phyloP scores from a whole-genome alignment of 306 rosid genomes.

The Ammopiptanthus mongolicus region DNA sequence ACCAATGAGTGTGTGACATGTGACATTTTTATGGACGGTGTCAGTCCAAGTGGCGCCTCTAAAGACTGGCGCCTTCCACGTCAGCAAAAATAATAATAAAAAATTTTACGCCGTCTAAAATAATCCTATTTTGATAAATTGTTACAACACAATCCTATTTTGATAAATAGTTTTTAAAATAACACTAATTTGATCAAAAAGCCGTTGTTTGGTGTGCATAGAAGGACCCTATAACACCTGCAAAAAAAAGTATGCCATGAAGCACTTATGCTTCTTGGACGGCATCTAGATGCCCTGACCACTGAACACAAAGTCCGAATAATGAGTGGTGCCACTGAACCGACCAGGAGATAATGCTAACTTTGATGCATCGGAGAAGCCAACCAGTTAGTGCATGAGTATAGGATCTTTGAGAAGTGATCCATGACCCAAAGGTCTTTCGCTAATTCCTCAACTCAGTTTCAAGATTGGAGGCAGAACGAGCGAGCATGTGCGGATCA shows the following conservation, averaged over 20 bases:
- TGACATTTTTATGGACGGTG: too few relatives aligned
- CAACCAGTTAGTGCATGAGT: constrained; percentile 66
- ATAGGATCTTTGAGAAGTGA: constrained; percentile 81
- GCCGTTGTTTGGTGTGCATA: constrained; percentile 58
- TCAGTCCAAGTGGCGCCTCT: too few relatives aligned
- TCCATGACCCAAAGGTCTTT: constrained; percentile 73
- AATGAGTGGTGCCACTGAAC: constrained; percentile 56
- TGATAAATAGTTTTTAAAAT: too few relatives aligned
- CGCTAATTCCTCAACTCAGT: constrained; percentile 80
- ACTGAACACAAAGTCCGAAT: constrained; percentile 73
- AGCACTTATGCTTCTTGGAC: constrained; percentile 57
- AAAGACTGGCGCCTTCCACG: too few relatives aligned
- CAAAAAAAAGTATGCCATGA: constrained; percentile 71
- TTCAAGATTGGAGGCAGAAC: constrained; percentile 65
- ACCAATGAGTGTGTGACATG: too few relatives aligned
- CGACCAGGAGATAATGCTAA: constrained; percentile 51
- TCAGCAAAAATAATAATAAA: too few relatives aligned
- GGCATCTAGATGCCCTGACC: constrained; percentile 64
- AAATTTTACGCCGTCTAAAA: too few relatives aligned
- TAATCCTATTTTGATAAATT: too few relatives aligned
- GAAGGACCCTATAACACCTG: constrained; percentile 69
- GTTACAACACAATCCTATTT: too few relatives aligned
- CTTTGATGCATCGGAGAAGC: constrained; percentile 73
- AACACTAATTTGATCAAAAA: too few relatives aligned
- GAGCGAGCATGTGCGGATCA: constrained; percentile 55